Evolutionary conservation across 1,139 yeast species (phyloP).

Genomic region (Protomyces inouyei): DNA sequence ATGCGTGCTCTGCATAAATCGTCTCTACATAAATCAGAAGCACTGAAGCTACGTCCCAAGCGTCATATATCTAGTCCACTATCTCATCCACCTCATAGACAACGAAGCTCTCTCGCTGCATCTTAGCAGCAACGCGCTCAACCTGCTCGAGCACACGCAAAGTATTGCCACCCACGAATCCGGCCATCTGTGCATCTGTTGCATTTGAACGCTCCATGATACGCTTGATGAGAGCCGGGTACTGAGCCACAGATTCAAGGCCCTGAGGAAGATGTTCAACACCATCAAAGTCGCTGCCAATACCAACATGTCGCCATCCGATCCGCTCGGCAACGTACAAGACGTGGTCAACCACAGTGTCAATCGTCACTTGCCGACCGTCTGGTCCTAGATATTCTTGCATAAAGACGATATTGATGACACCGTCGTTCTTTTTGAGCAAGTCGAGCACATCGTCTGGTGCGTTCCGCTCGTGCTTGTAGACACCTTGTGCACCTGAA

Average conservation of each 20-base stretch:
- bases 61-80: background rate
- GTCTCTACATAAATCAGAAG: background rate
- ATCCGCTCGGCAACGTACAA: constrained; percentile 45
- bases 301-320: constrained; percentile 55
- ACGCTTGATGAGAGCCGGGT: constrained; percentile 47
- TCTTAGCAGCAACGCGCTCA: constrained; percentile 38
- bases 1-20: background rate
- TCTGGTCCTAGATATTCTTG: constrained; percentile 44
- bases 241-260: constrained; percentile 52
- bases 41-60: background rate
- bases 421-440: constrained; percentile 48
- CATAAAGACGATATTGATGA: constrained; percentile 48
- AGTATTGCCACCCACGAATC: constrained; percentile 49
- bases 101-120: background rate
- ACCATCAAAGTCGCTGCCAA: constrained; percentile 55
- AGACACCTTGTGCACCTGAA: constrained; percentile 46
- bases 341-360: constrained; percentile 50
- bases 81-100: constrained; percentile 18
- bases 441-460: constrained; percentile 46
- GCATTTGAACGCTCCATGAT: constrained; percentile 37
- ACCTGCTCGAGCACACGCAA: constrained; percentile 49
- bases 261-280: constrained; percentile 49
- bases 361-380: constrained; percentile 41
- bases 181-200: constrained; percentile 44
- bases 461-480: constrained; percentile 48